Conservation (phyloP, 2,329 filamentous ascomycete genomes). For the Ceratocystis cacaofunesta region DNA sequence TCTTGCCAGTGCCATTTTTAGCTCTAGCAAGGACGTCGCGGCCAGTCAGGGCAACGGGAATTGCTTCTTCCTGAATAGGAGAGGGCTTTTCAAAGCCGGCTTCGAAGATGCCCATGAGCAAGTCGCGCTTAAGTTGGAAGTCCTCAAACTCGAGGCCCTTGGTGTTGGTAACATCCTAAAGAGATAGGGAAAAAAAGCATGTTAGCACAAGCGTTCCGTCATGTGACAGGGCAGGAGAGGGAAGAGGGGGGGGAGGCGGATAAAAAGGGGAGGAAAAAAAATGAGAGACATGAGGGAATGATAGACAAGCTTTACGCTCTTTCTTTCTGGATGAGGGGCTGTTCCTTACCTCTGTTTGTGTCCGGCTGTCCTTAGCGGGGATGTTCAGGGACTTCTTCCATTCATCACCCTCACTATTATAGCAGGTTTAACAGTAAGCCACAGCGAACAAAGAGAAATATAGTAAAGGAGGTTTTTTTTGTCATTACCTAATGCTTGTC, state of each 20-base stretch:
- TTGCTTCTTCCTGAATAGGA: conserved; percentile 97
- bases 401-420: conserved; percentile 36
- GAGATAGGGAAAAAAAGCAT: not conserved
- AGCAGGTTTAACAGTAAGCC: conserved; percentile 20
- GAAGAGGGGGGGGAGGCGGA: no score
- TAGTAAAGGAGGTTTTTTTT: not conserved
- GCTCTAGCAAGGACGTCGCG: conserved; percentile 90
- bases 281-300: conserved; percentile 17
- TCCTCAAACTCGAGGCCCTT: conserved; percentile 97
- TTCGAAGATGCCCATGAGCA: conserved; percentile 99
- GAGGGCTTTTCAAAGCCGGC: conserved; percentile 98
- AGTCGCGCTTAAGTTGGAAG: conserved; percentile 82
- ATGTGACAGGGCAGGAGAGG: not conserved
- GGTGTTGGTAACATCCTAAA: conserved; percentile 88
- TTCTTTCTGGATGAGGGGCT: not conserved
- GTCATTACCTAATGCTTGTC: conserved; percentile 28
- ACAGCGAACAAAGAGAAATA: not conserved
- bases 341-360: conserved; percentile 58
- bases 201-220: not conserved
- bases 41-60: conserved; percentile 88
- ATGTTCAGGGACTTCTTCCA: conserved; percentile 63
- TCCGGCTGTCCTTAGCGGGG: conserved; percentile 58
- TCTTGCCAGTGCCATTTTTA: conserved; percentile 98
- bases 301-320: not conserved
- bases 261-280: not conserved